Conservation (phyloP, 768 basidiomycete genomes). For the Rhodotorula kratochvilovae region DNA sequence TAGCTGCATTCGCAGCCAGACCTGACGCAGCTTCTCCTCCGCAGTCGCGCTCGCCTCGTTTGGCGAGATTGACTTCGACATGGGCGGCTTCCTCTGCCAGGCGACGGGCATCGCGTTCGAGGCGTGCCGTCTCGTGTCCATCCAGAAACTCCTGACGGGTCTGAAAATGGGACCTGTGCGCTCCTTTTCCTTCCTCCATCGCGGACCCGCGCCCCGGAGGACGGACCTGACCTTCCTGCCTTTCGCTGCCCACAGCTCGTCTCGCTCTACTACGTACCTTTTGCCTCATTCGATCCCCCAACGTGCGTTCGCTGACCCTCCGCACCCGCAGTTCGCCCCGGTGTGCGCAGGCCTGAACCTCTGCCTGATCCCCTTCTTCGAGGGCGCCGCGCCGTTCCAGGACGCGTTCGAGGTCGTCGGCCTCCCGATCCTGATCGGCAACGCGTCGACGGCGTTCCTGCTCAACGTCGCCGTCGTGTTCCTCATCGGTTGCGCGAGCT, state of each 20-base stretch:
- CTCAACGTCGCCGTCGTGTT: constrained; percentile 92
- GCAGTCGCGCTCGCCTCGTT: constrained; percentile 72
- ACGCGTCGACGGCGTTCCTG: constrained; percentile 75
- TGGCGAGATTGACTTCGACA: constrained; percentile 79
- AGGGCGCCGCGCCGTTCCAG: constrained; percentile 80
- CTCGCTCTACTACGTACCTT: constrained; percentile 69
- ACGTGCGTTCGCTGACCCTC: neutral
- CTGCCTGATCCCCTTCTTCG: constrained; percentile 79
- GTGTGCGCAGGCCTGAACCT: constrained; percentile 87
- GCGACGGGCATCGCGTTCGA: constrained; percentile 85
- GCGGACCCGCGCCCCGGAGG: no score
- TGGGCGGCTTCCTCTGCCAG: constrained; percentile 81
- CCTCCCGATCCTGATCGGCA: constrained; percentile 67
- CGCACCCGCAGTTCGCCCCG: constrained; percentile 39
- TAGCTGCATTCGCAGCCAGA: no score
- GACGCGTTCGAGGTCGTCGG: constrained; percentile 60
- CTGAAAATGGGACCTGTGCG: constrained; percentile 91
- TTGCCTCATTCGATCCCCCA: neutral
- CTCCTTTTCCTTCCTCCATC: constrained; percentile 48
- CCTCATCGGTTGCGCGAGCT: constrained; percentile 57
- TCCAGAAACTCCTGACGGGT: constrained; percentile 87
- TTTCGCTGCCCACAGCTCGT: constrained; percentile 48
- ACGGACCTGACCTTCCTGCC: neutral
- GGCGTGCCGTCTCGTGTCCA: constrained; percentile 85
- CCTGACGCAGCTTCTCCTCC: constrained; percentile 40